Evolutionary conservation across 208 protist species (phyloP).

Genomic region (Porcisia hertigi): DNA sequence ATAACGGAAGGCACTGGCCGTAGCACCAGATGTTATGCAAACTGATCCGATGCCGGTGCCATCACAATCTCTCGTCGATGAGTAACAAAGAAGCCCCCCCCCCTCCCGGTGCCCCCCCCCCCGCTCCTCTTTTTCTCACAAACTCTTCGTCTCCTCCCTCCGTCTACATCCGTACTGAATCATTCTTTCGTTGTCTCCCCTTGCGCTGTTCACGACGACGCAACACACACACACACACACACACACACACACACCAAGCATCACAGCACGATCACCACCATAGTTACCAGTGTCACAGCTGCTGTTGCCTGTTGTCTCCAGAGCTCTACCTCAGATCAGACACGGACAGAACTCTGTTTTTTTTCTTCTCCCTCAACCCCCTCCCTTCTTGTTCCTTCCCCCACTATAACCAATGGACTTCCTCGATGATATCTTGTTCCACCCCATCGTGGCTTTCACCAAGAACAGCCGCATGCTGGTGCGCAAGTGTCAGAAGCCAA

Average conservation of each 20-base stretch:
- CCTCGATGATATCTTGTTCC: conserved; percentile 76
- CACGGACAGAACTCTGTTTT: too few relatives aligned
- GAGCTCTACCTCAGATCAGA: background rate
- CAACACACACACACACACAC: background rate
- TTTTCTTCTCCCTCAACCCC: background rate
- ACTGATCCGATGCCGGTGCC: background rate
- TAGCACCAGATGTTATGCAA: background rate
- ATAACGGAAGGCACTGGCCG: background rate
- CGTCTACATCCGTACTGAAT: background rate
- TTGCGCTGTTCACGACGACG: background rate
- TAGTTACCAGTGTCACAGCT: background rate
- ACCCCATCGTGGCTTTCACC: conserved; percentile 77
- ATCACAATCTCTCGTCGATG: background rate
- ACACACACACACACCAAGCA: background rate
- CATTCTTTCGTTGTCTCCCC: background rate
- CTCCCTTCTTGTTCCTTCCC: background rate
- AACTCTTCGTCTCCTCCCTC: background rate
- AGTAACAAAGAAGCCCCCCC: too few relatives aligned
- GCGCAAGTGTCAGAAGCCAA: conserved; percentile 92
- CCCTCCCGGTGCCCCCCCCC: too few relatives aligned
- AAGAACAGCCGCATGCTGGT: conserved; percentile 92
- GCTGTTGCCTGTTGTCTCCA: background rate
- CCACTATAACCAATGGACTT: conserved; percentile 69
- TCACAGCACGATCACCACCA: background rate
- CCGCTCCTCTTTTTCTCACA: background rate